phyloP scores from a whole-genome alignment of 306 rosid genomes.

The Pterocarpus santalinus region DNA sequence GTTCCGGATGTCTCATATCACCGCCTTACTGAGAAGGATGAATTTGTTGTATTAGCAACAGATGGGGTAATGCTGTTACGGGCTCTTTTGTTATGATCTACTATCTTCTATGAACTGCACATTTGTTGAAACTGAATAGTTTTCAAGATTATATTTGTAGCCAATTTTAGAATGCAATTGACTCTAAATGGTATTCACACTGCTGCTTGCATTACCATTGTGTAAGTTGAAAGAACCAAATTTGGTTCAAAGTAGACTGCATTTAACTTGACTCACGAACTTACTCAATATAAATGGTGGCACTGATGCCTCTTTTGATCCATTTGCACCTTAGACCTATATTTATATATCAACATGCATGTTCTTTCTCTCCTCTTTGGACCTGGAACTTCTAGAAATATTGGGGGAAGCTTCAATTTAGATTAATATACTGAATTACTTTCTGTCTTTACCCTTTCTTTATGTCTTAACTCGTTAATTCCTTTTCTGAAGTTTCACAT shows the following conservation, averaged over 20 bases:
- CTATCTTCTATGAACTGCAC: conserved; percentile 13
- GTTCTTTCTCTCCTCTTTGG: background rate
- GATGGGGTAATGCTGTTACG: conserved; percentile 82
- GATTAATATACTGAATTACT: background rate
- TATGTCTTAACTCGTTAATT: background rate
- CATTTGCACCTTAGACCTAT: background rate
- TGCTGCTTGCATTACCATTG: conserved; percentile 10
- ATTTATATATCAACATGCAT: background rate
- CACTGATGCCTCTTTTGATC: background rate
- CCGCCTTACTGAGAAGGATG: conserved; percentile 80
- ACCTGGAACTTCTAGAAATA: conserved; percentile 1
- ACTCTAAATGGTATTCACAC: conserved; percentile 23
- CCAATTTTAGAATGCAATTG: conserved; percentile 22
- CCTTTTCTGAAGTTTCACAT: background rate
- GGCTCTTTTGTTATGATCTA: conserved; percentile 4
- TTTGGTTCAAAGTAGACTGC: conserved; percentile 6
- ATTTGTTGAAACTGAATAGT: conserved; percentile 28
- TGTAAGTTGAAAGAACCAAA: conserved; percentile 17
- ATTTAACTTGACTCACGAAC: background rate
- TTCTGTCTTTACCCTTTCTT: background rate
- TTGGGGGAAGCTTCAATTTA: conserved; percentile 13
- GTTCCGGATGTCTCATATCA: conserved; percentile 77
- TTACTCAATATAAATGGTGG: background rate
- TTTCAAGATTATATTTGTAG: conserved; percentile 24
- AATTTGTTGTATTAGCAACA: conserved; percentile 91